These are phyloP conservation scores for Russula compacta DNA, from an alignment of 768 basidiomycete genomes.

Conservation along the genomic window DNA sequence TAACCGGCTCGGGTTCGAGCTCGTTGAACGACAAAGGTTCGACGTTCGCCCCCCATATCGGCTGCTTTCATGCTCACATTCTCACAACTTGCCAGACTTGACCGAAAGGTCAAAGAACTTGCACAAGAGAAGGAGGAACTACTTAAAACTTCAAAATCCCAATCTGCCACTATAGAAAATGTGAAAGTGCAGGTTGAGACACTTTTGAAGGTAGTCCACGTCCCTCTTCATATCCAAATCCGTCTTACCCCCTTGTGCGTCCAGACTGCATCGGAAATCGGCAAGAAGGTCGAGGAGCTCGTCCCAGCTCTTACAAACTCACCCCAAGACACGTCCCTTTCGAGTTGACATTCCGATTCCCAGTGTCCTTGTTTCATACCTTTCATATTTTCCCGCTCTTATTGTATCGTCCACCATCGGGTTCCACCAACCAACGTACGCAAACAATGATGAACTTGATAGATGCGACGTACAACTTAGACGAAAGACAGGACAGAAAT, in stretches of 20 bases:
- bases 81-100: slow-evolving; percentile 41
- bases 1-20: slow-evolving; percentile 78
- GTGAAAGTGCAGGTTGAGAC: slow-evolving; percentile 72
- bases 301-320: slow-evolving; percentile 3
- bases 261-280: slow-evolving; percentile 17
- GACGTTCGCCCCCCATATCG: slow-evolving; percentile 7
- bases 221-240: background rate
- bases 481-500: background rate
- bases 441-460: slow-evolving; percentile 8
- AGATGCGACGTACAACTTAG: slow-evolving; percentile 6
- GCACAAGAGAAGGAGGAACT: slow-evolving; percentile 65
- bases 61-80: slow-evolving; percentile 7
- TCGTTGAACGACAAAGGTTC: slow-evolving; percentile 80
- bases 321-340: background rate
- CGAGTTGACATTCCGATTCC: background rate
- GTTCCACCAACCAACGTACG: background rate
- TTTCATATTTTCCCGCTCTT: background rate
- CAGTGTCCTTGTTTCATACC: background rate
- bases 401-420: background rate
- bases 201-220: slow-evolving; percentile 52
- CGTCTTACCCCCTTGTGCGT: background rate
- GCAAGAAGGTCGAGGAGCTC: slow-evolving; percentile 21
- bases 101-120: slow-evolving; percentile 61
- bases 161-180: slow-evolving; percentile 61
- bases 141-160: slow-evolving; percentile 70